A percentile compares a stretch with the other conserved stretches of the same genome.
These are phyloP conservation scores for Mycena pura DNA, from an alignment of 768 basidiomycete genomes.

Conservation along the genomic window DNA sequence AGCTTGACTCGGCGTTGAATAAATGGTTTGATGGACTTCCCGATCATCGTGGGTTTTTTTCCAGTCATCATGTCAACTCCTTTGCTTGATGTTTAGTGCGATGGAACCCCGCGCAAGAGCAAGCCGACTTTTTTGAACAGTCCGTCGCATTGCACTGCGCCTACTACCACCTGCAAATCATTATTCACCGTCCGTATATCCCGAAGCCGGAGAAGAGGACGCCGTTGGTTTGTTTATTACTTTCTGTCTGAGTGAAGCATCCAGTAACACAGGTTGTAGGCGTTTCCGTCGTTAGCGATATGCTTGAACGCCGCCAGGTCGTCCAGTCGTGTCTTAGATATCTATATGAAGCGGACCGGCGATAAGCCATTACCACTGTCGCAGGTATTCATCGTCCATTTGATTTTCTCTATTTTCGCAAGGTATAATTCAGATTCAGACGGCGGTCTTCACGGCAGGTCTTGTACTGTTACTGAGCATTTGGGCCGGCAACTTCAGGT, in stretches of 20 bases:
- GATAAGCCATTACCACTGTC: slow-evolving; percentile 41
- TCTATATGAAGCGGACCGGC: slow-evolving; percentile 42
- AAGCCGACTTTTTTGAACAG: slow-evolving; percentile 56
- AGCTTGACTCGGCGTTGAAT: slow-evolving; percentile 78
- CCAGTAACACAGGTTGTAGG: background rate
- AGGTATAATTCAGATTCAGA: slow-evolving; percentile 30
- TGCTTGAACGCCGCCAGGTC: slow-evolving; percentile 87
- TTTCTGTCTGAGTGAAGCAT: background rate
- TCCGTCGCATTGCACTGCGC: slow-evolving; percentile 59
- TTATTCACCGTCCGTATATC: slow-evolving; percentile 82
- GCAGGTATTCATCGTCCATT: slow-evolving; percentile 39
- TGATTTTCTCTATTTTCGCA: background rate
- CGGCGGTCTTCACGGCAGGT: slow-evolving; percentile 46
- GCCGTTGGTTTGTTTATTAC: slow-evolving; percentile 24
- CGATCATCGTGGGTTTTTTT: slow-evolving; percentile 46
- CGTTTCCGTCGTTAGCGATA: slow-evolving; percentile 74
- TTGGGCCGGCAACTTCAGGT: slow-evolving; percentile 59
- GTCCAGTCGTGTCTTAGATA: slow-evolving; percentile 72
- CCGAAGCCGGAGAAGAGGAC: slow-evolving; percentile 61
- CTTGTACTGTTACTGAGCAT: slow-evolving; percentile 70
- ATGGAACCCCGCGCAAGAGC: slow-evolving; percentile 49
- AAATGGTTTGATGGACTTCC: slow-evolving; percentile 81
- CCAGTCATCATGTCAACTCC: slow-evolving; percentile 37
- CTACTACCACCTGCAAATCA: slow-evolving; percentile 64
- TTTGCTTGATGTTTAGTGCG: slow-evolving; percentile 48